Evolutionary conservation across 371 early-diverging fungal genomes (phyloP).

Genomic region (Zopfochytrium polystomum): DNA sequence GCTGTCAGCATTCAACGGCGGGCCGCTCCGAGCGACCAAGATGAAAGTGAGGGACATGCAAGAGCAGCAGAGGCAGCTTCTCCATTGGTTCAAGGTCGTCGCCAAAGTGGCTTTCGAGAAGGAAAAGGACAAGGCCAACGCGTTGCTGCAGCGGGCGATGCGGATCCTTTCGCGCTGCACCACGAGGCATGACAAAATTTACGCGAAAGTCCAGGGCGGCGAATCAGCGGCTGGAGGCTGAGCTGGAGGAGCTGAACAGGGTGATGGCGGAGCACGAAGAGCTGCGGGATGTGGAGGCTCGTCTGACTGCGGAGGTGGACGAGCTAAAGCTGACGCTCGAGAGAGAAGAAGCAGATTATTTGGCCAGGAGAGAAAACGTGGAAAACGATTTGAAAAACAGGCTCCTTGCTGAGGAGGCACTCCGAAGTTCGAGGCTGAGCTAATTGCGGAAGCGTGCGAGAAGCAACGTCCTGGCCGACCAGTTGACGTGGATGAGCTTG

Average conservation of each 20-base stretch:
- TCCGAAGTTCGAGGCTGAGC: conserved; percentile 15
- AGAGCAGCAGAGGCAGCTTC: conserved; percentile 14
- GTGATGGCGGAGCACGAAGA: background rate
- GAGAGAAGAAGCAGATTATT: conserved; percentile 1
- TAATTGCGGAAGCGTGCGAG: conserved; percentile 16
- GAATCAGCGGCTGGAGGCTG: background rate
- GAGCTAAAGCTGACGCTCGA: conserved; percentile 6
- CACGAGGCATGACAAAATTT: conserved; percentile 10
- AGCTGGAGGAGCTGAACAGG: background rate
- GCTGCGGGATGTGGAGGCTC: conserved; percentile 3
- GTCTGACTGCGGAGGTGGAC: conserved; percentile 8
- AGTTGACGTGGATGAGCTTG: conserved; percentile 19
- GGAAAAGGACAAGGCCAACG: conserved; percentile 28
- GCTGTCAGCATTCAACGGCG: conserved; percentile 16
- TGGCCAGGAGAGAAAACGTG: conserved; percentile 10
- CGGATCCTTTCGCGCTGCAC: conserved; percentile 16
- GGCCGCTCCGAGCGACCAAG: conserved; percentile 21
- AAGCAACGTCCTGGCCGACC: conserved; percentile 15
- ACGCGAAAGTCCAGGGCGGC: background rate
- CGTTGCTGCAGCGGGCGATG: conserved; percentile 15
- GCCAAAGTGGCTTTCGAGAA: conserved; percentile 30
- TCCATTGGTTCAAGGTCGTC: conserved; percentile 30
- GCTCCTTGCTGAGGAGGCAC: conserved; percentile 21
- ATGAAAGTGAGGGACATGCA: conserved; percentile 28
- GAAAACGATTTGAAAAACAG: conserved; percentile 13